phyloP scores from a whole-genome alignment of 371 early-diverging fungal species.

The Zychaea mexicana region DNA sequence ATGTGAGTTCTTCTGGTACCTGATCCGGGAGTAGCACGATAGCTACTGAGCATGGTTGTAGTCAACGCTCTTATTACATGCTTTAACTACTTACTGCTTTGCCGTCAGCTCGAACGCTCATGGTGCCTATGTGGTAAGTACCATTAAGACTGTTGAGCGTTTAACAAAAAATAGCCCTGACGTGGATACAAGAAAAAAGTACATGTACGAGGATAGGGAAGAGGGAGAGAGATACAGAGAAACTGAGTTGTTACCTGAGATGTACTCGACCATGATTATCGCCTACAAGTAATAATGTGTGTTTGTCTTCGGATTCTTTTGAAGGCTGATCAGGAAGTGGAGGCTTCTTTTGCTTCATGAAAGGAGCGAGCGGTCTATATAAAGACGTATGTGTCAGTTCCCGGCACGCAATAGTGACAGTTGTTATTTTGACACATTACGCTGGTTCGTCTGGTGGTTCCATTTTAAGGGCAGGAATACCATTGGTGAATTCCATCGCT shows the following conservation, averaged over 20 bases:
- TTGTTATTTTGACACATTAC: too few relatives aligned
- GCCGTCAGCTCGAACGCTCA: not conserved
- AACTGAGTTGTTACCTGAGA: not conserved
- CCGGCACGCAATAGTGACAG: too few relatives aligned
- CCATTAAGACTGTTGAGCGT: slow-evolving; percentile 7
- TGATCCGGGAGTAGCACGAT: too few relatives aligned
- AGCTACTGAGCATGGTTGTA: too few relatives aligned
- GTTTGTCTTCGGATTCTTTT: not conserved
- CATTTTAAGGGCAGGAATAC: slow-evolving; percentile 4
- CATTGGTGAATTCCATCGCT: not conserved
- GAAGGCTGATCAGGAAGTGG: slow-evolving; percentile 11
- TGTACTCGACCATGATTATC: slow-evolving; percentile 4
- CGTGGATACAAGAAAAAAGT: too few relatives aligned
- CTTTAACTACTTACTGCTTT: not conserved
- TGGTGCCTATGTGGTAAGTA: slow-evolving; percentile 6
- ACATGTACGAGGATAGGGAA: too few relatives aligned
- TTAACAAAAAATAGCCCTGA: not conserved
- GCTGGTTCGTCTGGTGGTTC: slow-evolving; percentile 11
- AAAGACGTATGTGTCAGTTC: too few relatives aligned
- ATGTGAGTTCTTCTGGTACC: not conserved
- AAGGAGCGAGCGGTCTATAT: slow-evolving; percentile 1
- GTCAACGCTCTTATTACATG: too few relatives aligned
- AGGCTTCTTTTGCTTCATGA: not conserved
- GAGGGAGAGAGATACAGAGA: too few relatives aligned
- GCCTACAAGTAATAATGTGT: slow-evolving; percentile 6